phyloP scores from a whole-genome alignment of 495 filamentous ascomycete genomes.

The Hypoxylon trugodes region DNA sequence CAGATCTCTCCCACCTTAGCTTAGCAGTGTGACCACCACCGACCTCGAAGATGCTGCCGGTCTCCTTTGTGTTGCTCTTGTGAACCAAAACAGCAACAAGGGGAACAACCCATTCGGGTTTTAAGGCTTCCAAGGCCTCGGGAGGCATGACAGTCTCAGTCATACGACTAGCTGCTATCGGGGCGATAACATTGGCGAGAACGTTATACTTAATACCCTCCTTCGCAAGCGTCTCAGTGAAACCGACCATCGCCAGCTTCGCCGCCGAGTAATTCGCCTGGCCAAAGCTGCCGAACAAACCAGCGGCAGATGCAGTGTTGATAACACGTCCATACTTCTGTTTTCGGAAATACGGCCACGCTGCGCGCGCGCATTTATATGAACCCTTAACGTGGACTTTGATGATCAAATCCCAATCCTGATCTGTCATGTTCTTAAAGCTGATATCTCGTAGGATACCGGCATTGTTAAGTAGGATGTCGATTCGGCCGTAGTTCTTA shows the following conservation, averaged over 20 bases:
- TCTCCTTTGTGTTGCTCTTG: constrained; percentile 85
- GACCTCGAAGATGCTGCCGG: constrained; percentile 89
- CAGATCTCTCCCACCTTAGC: constrained; percentile 93
- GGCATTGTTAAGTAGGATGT: constrained; percentile 97
- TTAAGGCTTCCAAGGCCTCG: constrained; percentile 85
- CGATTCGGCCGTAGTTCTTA: constrained; percentile 88
- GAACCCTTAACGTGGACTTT: constrained; percentile 93
- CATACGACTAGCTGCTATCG: constrained; percentile 96
- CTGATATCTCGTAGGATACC: constrained; percentile 95
- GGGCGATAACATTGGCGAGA: constrained; percentile 92
- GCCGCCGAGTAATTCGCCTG: constrained; percentile 98
- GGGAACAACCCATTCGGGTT: constrained; percentile 96
- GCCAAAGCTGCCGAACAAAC: constrained; percentile 94
- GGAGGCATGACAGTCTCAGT: constrained; percentile 98
- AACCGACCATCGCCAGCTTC: constrained; percentile 95
- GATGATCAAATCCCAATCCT: constrained; percentile 95
- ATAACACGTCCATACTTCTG: constrained; percentile 98
- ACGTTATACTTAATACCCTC: constrained; percentile 99
- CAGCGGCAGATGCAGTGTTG: constrained; percentile 94
- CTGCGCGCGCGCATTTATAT: constrained; percentile 96
- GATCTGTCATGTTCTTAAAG: constrained; percentile 99
- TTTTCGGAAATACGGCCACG: constrained; percentile 98
- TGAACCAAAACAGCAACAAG: constrained; percentile 90
- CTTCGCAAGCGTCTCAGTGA: constrained; percentile 98
- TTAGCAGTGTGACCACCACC: constrained; percentile 95